These are phyloP conservation scores for Hypoxylon rubiginosum DNA, from an alignment of 2,329 filamentous ascomycete species.

Conservation along the genomic window DNA sequence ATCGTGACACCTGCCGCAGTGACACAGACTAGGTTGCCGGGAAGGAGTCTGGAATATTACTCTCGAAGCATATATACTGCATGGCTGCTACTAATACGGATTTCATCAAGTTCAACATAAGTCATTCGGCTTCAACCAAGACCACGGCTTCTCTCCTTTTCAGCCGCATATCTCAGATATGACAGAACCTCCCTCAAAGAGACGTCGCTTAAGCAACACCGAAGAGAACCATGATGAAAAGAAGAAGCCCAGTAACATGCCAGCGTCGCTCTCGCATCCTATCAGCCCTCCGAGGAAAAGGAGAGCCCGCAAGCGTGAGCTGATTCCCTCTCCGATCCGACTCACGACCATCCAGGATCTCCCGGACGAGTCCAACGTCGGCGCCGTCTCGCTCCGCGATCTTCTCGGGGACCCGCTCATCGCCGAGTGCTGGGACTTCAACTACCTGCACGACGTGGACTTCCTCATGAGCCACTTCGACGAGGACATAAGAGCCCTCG, in stretches of 20 bases:
- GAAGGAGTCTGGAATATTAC: not conserved
- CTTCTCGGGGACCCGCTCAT: constrained; percentile 82
- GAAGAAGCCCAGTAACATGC: constrained; percentile 34
- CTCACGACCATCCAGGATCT: constrained; percentile 79
- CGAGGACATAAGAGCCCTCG: constrained; percentile 61
- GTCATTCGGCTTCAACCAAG: not conserved
- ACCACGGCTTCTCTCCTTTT: not conserved
- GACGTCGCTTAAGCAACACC: constrained; percentile 41
- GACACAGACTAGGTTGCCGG: not conserved
- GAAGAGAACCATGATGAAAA: constrained; percentile 21
- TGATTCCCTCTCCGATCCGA: constrained; percentile 74
- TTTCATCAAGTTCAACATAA: too few relatives aligned
- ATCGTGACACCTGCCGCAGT: not conserved
- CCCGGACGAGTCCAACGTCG: constrained; percentile 70
- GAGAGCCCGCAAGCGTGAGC: constrained; percentile 31
- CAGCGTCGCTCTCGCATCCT: constrained; percentile 53
- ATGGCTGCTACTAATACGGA: not conserved
- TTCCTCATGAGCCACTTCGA: constrained; percentile 70
- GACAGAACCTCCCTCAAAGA: constrained; percentile 47
- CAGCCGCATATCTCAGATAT: constrained; percentile 30
- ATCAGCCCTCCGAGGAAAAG: constrained; percentile 63
- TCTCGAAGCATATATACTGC: too few relatives aligned
- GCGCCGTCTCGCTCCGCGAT: constrained; percentile 74
- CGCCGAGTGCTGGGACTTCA: constrained; percentile 78
- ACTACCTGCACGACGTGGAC: constrained; percentile 72